phyloP scores from a whole-genome alignment of 1,284 basidiomycete genomes.

The Takashimella koratensis region DNA sequence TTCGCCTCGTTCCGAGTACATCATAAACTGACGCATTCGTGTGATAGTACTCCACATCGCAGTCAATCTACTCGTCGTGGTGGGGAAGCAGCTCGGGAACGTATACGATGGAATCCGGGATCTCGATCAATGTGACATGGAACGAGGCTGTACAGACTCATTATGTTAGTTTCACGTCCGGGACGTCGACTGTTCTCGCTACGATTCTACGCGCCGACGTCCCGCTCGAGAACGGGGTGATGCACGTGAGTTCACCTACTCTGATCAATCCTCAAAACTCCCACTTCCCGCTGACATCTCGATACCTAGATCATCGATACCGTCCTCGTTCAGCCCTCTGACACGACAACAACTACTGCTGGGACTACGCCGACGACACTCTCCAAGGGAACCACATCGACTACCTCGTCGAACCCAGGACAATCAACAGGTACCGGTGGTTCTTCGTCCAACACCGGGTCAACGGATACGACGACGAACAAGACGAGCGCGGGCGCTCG shows the following conservation, averaged over 20 bases:
- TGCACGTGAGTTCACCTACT: constrained; percentile 38
- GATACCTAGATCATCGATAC: constrained; percentile 24
- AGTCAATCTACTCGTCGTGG: constrained; percentile 31
- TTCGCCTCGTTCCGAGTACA: neutral
- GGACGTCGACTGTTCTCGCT: constrained; percentile 26
- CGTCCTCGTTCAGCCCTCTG: constrained; percentile 10
- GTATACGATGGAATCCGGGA: constrained; percentile 26
- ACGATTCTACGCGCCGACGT: constrained; percentile 37
- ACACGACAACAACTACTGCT: neutral
- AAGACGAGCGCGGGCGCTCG: neutral
- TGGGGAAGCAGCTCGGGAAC: constrained; percentile 15
- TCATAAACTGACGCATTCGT: too few species aligned
- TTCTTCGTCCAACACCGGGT: neutral
- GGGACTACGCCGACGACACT: neutral
- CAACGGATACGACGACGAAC: neutral
- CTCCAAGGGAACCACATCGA: neutral
- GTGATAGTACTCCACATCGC: constrained; percentile 34
- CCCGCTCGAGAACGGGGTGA: constrained; percentile 36
- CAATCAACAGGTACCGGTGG: neutral
- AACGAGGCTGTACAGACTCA: constrained; percentile 17
- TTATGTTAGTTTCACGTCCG: constrained; percentile 9
- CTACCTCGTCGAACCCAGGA: too few species aligned
- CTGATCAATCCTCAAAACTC: too few species aligned
- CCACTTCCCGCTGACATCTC: neutral
- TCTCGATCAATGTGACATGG: constrained; percentile 18